Base-by-base conservation (phyloP, 116 monocot genomes). In the Papilionanthe hybrid region DNA sequence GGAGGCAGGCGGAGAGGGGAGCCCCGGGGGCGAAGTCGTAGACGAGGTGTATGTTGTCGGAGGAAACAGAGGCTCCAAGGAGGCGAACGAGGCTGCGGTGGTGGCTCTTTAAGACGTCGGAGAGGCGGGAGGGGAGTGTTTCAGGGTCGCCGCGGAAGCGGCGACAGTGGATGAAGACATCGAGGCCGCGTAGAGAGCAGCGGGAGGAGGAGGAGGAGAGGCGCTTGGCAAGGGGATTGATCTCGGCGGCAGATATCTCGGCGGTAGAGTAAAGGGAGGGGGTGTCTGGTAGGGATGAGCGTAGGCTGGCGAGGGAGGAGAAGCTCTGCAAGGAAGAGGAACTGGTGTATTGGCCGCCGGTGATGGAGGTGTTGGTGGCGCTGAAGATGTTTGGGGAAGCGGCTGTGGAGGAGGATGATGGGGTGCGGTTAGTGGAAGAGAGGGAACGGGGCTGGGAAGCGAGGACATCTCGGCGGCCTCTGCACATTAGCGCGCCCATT, bases 1-100 rank as follows among this genome's bases (percentile, higher is more conserved):
- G 79, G 25, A 91, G 82, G 69, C 84, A 88, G 15, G 66, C 57
- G 0, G 79, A 55, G 63, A 91, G 88, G 73, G 71, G 42, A 19
- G 86, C 84, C 19, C 86, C 91, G 29, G 85, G 77, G 30, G 82
- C 69, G 82, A 81, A 78, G 32, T 88, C 80, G 79, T 91, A 86
- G 8, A 86, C 84, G 57, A 91, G 79, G 82, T 86, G 86, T 78
- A 91, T 47, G 75, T 83, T 20, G 55, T 73, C 78, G n/a, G 75
- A 74, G 48, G 47, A 30, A 78, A 56, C 47, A 78, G 91, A 84
- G 53, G 85, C 85, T 11, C 90, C 90, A 30, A 90, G 87, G 65
- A 90, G 85, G 25, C 81, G 79, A 30, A 80, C 78, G 65, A 90
- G 29, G 72, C 85, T 83, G 9, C 75, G 18, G 83, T 90, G 90